phyloP scores from a whole-genome alignment of 148 eudicot genomes.

The Fagopyrum esculentum region DNA sequence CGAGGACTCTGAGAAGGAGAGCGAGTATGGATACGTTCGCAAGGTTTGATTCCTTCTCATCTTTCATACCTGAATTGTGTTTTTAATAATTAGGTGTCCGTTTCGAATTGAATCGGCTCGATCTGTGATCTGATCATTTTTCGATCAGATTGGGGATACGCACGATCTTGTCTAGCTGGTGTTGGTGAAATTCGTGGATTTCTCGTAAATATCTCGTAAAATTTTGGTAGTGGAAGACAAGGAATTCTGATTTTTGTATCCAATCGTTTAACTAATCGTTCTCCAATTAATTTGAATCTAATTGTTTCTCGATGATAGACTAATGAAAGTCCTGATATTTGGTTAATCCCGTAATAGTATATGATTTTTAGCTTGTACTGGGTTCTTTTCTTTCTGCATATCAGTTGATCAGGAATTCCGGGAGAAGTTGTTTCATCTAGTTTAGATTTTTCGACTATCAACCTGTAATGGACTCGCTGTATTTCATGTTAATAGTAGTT shows the following conservation, averaged over 20 bases:
- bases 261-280: background rate
- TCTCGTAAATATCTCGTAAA: background rate
- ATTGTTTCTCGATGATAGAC: background rate
- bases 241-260: background rate
- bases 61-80: background rate
- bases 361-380: no score
- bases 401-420: background rate
- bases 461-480: background rate
- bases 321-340: background rate
- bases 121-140: background rate
- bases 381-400: background rate
- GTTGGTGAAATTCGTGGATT: background rate
- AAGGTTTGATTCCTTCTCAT: constrained; percentile 39
- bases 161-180: background rate
- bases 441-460: background rate
- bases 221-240: background rate
- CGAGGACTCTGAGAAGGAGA: constrained; percentile 96
- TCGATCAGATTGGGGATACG: constrained; percentile 6
- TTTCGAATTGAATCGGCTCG: background rate
- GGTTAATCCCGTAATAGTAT: background rate
- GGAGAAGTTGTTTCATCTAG: background rate
- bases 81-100: background rate
- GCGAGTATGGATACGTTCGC: constrained; percentile 97
- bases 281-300: background rate
- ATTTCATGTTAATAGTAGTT: background rate